These are phyloP conservation scores for Sclerotinia nivalis DNA, from an alignment of 2,329 filamentous ascomycete species.

Conservation along the genomic window DNA sequence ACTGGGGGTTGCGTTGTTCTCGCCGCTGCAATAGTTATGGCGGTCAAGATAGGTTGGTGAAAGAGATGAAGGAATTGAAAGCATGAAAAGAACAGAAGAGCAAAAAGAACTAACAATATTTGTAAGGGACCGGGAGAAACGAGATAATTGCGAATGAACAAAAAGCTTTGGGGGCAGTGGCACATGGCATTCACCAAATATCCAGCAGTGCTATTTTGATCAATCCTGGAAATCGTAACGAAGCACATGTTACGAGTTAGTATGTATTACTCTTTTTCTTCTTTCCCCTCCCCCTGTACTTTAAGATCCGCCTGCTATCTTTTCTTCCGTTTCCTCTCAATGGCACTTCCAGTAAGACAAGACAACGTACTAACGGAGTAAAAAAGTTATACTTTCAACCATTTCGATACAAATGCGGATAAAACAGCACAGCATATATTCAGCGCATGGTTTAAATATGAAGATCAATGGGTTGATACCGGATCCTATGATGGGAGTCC, in stretches of 20 bases:
- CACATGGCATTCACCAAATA: conserved; percentile 15
- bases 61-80: background rate
- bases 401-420: background rate
- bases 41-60: background rate
- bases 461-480: conserved; percentile 17
- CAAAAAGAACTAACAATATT: background rate
- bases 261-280: background rate
- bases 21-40: background rate
- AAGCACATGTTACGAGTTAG: conserved; percentile 17
- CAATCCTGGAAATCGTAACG: background rate
- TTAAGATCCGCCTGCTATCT: background rate
- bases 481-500: background rate
- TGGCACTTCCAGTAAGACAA: background rate
- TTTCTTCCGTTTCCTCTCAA: too few relatives aligned
- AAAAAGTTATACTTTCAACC: conserved; percentile 14
- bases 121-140: background rate
- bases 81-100: background rate
- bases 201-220: conserved; percentile 13
- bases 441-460: conserved; percentile 1
- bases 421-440: background rate
- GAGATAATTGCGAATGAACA: conserved; percentile 11
- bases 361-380: background rate
- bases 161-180: background rate
- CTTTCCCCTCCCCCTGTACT: too few relatives aligned
- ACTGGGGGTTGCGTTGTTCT: background rate